Evolutionary conservation across 176 grass and related monocot genomes (phyloP), one percentile per base, ranked within the genome.

Genomic region (Carex parvula): DNA sequence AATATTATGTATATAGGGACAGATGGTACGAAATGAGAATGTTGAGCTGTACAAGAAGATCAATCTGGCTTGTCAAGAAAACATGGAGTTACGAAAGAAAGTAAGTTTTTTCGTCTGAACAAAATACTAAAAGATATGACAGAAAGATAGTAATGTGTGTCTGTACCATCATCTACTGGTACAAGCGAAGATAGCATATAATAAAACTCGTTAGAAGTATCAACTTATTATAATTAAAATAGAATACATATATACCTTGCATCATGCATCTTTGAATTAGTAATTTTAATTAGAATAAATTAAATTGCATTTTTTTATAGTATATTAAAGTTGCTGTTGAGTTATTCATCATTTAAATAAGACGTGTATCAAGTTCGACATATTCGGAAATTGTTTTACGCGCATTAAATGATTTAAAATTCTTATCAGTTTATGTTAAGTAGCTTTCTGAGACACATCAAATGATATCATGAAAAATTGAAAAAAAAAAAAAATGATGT

Each of bases 31-130:
- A 41, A 85, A 84, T 82, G 90, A 94, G 59, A 94, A 92, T 15
- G 64, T 84, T 52, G 93, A 94, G 79, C 86, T 94, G 60, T 83
- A 84, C 77, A 85, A 87, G 56, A 89, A 88, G 80, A 58, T 90
- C 68, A 90, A 83, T 80, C 24, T 87, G 21, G 48, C 83, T 60
- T 64, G 71, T 60, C 82, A 90, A 69, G 90, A 92, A 58, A 92
- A 92, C 60, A 88, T 85, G 54, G 79, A 90, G 78, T 63, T 95
- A 80, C 74, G 59, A 12, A 89, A 87, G 70, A 92, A 90, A 79
- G 90, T 94, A 61, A 6, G 21, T 76, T 55, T 18, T 74, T 78
- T 87, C 67, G 70, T 35, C 54, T 69, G 33, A 88, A 70, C 14
- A 12, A 5, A 37, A 62, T 32, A 13, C 44, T 41, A 33, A 30